Evolutionary conservation across 2,329 filamentous ascomycete genomes (phyloP).

Genomic region (Colletotrichum karsti): DNA sequence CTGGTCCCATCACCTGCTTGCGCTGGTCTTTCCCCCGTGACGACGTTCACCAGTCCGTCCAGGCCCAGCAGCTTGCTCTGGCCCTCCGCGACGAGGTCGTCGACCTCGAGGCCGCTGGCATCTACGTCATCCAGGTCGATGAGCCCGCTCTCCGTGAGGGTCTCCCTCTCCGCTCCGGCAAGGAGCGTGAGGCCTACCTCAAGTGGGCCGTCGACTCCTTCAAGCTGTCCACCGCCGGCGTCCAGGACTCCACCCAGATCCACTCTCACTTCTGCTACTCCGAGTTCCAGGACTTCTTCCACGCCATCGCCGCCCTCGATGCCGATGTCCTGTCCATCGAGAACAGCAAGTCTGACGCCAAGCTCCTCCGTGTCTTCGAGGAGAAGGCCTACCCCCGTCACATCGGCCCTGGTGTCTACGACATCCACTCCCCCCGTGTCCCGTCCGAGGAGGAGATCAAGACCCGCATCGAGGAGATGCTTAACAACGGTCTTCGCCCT

Average conservation of each 20-base stretch:
- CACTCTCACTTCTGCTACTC: conserved; percentile 99
- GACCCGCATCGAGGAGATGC: conserved; percentile 97
- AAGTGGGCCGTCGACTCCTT: conserved; percentile 98
- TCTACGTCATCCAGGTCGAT: conserved; percentile 98
- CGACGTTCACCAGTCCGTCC: conserved; percentile 98
- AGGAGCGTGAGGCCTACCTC: conserved; percentile 97
- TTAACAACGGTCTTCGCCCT: conserved; percentile 87
- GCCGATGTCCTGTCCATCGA: conserved; percentile 98
- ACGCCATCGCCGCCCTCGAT: conserved; percentile 97
- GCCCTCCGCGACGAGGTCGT: conserved; percentile 98
- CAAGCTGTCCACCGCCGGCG: conserved; percentile 92
- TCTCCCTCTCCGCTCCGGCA: conserved; percentile 92
- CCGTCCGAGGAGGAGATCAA: conserved; percentile 98
- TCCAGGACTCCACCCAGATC: conserved; percentile 96
- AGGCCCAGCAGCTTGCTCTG: conserved; percentile 98
- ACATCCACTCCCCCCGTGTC: conserved; percentile 99
- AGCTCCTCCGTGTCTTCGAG: conserved; percentile 98
- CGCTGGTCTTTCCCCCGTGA: conserved; percentile 99
- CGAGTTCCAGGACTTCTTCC: conserved; percentile 99
- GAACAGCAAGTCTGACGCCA: conserved; percentile 99
- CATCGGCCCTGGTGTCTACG: conserved; percentile 99
- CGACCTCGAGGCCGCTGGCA: conserved; percentile 95
- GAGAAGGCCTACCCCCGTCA: conserved; percentile 97
- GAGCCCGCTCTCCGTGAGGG: conserved; percentile 99
- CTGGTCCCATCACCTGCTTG: conserved; percentile 97